A percentile compares a stretch with the other conserved stretches of the same genome.
These are phyloP conservation scores for Suillus alpinus DNA, from an alignment of 768 basidiomycete species.

Conservation along the genomic window DNA sequence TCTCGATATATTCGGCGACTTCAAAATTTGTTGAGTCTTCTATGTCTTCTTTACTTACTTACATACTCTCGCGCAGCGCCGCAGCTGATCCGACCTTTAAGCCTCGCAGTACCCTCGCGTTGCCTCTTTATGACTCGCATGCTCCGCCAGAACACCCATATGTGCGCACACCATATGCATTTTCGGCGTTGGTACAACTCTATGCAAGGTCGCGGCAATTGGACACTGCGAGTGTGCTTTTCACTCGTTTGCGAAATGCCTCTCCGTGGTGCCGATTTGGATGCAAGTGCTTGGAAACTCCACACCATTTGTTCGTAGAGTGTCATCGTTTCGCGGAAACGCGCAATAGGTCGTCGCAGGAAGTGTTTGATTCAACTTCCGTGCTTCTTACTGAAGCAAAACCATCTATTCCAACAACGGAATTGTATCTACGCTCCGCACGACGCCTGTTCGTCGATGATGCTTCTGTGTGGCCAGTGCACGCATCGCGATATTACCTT, in stretches of 20 bases:
- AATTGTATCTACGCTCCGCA: background rate
- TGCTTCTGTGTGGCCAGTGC: background rate
- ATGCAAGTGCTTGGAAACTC: background rate
- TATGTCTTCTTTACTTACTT: background rate
- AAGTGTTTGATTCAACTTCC: background rate
- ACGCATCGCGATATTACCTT: background rate
- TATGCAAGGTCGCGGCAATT: conserved; percentile 22
- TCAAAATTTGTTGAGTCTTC: background rate
- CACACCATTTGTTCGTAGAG: background rate
- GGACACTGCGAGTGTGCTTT: conserved; percentile 10
- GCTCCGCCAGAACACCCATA: conserved; percentile 17
- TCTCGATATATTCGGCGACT: background rate
- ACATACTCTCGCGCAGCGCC: background rate
- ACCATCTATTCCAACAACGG: background rate
- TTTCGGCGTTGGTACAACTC: conserved; percentile 19
- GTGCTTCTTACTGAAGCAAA: background rate
- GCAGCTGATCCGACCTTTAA: background rate
- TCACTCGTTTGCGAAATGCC: background rate
- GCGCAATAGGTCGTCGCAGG: background rate
- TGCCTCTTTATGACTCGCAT: background rate
- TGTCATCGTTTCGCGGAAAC: background rate
- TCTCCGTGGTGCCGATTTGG: background rate
- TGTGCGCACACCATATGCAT: conserved; percentile 14
- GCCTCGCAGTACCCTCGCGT: background rate
- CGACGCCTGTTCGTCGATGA: background rate